These are phyloP conservation scores for Phoma sp. DNA, from an alignment of 2,329 filamentous ascomycete genomes.

Conservation along the genomic window DNA sequence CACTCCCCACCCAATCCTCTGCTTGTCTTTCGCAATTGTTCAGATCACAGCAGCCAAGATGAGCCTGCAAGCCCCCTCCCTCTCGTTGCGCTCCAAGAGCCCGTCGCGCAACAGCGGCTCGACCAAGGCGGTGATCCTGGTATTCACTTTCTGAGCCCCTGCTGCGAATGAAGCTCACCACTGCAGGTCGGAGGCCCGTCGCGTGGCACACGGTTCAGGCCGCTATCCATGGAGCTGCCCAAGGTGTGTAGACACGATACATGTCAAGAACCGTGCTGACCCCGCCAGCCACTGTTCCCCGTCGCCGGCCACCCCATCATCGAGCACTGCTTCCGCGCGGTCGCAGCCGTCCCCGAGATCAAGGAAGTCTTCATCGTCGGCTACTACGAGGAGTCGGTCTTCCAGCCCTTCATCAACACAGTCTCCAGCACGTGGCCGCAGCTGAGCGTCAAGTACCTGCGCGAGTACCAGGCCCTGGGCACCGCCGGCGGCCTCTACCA, in stretches of 20 bases:
- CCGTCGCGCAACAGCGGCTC: slow-evolving; percentile 51
- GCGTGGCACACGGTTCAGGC: slow-evolving; percentile 92
- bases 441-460: slow-evolving; percentile 91
- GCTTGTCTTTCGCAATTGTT: neutral
- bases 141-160: slow-evolving; percentile 55
- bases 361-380: slow-evolving; percentile 97
- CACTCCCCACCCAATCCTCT: slow-evolving; percentile 4
- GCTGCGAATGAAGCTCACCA: slow-evolving; percentile 33
- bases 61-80: slow-evolving; percentile 49
- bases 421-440: slow-evolving; percentile 83
- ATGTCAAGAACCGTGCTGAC: too few species aligned
- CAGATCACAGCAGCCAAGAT: slow-evolving; percentile 27
- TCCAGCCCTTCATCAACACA: slow-evolving; percentile 98
- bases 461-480: slow-evolving; percentile 95
- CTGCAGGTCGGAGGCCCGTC: slow-evolving; percentile 89
- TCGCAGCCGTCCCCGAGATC: slow-evolving; percentile 89
- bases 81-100: slow-evolving; percentile 44
- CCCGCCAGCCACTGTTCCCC: slow-evolving; percentile 86
- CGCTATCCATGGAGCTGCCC: slow-evolving; percentile 91
- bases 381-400: slow-evolving; percentile 97
- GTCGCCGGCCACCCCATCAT: slow-evolving; percentile 98
- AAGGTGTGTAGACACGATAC: too few species aligned
- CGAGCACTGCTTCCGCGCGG: slow-evolving; percentile 93
- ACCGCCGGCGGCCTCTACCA: slow-evolving; percentile 97
- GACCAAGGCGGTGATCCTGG: slow-evolving; percentile 95